Conservation (phyloP, 495 filamentous ascomycete genomes). For the Neurospora sp. region DNA sequence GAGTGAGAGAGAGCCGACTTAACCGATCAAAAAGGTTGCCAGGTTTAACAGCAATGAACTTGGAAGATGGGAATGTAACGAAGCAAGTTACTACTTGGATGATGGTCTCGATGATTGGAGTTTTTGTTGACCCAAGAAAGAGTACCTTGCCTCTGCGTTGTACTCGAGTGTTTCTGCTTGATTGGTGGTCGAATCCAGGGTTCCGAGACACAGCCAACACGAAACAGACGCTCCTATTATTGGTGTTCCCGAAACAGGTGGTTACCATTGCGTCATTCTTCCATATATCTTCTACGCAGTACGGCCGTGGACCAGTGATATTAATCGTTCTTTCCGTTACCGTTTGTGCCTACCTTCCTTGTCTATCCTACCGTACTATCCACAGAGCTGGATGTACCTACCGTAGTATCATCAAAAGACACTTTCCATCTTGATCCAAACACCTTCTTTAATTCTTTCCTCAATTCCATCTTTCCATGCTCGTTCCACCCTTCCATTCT, state of each 20-base stretch:
- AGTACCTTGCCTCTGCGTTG: not conserved
- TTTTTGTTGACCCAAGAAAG: not conserved
- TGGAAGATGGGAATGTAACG: not conserved
- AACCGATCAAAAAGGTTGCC: not conserved
- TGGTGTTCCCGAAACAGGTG: not conserved
- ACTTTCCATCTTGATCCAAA: conserved; percentile 1
- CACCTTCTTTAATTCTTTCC: too few species aligned
- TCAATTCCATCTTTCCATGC: not conserved
- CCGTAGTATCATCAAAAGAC: not conserved
- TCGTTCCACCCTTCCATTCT: not conserved
- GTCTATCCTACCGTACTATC: not conserved
- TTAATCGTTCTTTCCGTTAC: not conserved
- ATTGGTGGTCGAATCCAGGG: not conserved
- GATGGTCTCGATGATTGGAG: too few species aligned
- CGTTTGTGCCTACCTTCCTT: not conserved
- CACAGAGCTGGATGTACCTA: not conserved
- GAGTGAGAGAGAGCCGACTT: not conserved
- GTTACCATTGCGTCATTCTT: not conserved
- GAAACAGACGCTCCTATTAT: not conserved
- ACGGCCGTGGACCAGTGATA: not conserved
- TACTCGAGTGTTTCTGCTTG: not conserved
- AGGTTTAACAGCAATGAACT: not conserved
- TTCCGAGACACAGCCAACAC: not conserved
- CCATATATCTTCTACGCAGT: not conserved
- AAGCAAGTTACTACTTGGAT: not conserved